A percentile compares a stretch with the other conserved stretches of the same genome.
These are phyloP conservation scores for Pseudogymnoascus sp. DNA, from an alignment of 2,329 filamentous ascomycete species.

Conservation along the genomic window DNA sequence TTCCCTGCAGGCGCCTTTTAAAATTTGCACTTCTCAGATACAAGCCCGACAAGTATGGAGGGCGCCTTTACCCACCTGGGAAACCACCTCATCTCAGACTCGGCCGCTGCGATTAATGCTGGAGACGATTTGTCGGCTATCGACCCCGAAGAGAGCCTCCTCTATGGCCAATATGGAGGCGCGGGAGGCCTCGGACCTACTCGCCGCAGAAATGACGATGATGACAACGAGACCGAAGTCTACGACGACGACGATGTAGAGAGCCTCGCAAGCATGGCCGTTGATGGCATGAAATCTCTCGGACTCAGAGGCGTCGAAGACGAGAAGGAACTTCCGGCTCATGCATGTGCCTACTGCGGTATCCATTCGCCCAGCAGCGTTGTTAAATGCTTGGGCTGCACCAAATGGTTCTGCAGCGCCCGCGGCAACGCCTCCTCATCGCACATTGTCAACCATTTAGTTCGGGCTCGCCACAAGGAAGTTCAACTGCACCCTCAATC, in stretches of 20 bases:
- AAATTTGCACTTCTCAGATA: constrained; percentile 9
- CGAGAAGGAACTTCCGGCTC: constrained; percentile 81
- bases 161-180: constrained; percentile 61
- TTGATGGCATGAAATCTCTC: constrained; percentile 63
- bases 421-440: constrained; percentile 94
- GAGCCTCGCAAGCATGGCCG: constrained; percentile 68
- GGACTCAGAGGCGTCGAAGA: constrained; percentile 58
- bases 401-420: constrained; percentile 98
- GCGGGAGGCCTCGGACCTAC: constrained; percentile 40
- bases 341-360: constrained; percentile 98
- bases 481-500: constrained; percentile 93
- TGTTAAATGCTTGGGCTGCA: constrained; percentile 91
- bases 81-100: constrained; percentile 79
- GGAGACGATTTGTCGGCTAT: constrained; percentile 64
- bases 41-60: constrained; percentile 50
- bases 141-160: constrained; percentile 71
- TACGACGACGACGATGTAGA: constrained; percentile 73
- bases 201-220: constrained; percentile 59
- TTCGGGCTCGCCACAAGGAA: constrained; percentile 95
- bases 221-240: constrained; percentile 78
- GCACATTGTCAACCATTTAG: constrained; percentile 96
- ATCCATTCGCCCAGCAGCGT: constrained; percentile 94
- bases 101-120: constrained; percentile 79
- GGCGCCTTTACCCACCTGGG: constrained; percentile 81
- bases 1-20: constrained; percentile 11